Evolutionary conservation across 2,329 filamentous ascomycete genomes (phyloP).

Genomic region (Laburnicola sp.): DNA sequence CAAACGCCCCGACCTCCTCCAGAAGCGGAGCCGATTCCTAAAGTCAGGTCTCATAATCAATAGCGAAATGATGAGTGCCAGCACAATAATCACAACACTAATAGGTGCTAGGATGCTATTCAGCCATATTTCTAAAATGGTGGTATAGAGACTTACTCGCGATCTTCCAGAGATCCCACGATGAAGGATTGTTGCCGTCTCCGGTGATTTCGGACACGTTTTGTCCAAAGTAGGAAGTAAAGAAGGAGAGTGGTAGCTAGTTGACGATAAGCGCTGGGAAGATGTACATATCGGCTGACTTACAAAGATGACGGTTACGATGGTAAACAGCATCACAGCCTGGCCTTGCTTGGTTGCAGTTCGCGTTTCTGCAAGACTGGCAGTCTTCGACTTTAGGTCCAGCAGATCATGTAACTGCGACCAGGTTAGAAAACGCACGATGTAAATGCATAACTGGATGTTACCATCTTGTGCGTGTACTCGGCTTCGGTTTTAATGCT

Average conservation of each 20-base stretch:
- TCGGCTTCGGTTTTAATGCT: too few species aligned
- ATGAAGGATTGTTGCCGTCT: conserved; percentile 9
- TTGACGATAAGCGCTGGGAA: neutral
- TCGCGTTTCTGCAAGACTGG: conserved; percentile 10
- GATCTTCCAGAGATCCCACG: conserved; percentile 7
- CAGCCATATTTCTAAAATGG: too few species aligned
- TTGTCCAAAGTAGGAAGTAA: conserved; percentile 16
- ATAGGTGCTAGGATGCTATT: too few species aligned
- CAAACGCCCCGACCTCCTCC: too few species aligned
- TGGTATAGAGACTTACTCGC: conserved; percentile 2
- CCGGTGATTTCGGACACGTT: conserved; percentile 15
- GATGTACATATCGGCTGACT: neutral
- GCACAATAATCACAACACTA: too few species aligned
- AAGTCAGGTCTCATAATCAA: too few species aligned
- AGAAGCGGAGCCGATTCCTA: too few species aligned
- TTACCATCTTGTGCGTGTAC: too few species aligned
- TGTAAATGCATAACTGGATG: too few species aligned
- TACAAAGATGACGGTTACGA: conserved; percentile 18
- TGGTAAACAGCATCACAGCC: conserved; percentile 16
- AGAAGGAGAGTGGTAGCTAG: conserved; percentile 15
- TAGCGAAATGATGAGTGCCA: too few species aligned
- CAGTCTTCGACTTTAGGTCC: conserved; percentile 11
- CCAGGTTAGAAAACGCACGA: too few species aligned
- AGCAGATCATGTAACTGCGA: conserved; percentile 8
- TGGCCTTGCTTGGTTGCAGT: conserved; percentile 8